Evolutionary conservation across 495 filamentous ascomycete species (phyloP).

Genomic region (Talaromyces wortmannii): DNA sequence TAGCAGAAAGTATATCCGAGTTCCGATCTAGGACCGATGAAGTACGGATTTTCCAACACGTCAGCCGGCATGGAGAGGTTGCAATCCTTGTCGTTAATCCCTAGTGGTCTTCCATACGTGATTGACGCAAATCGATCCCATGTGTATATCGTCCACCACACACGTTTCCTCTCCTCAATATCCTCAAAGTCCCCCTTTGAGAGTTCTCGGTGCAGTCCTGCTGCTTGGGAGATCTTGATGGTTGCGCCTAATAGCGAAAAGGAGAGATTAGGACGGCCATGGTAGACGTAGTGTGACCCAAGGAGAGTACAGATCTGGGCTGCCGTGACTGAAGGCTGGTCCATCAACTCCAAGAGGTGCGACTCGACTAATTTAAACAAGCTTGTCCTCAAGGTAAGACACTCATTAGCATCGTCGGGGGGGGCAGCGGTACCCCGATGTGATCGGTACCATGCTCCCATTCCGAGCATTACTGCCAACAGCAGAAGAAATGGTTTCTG

Average conservation of each 20-base stretch:
- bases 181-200: slow-evolving; percentile 11
- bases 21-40: slow-evolving; percentile 3
- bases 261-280: slow-evolving; percentile 24
- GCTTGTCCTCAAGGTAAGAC: slow-evolving; percentile 7
- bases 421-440: slow-evolving; percentile 4
- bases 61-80: slow-evolving; percentile 24
- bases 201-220: slow-evolving; percentile 22
- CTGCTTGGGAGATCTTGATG: slow-evolving; percentile 25
- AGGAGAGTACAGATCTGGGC: slow-evolving; percentile 24
- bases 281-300: slow-evolving; percentile 26
- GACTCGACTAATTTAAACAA: slow-evolving; percentile 14
- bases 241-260: slow-evolving; percentile 28
- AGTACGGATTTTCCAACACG: slow-evolving; percentile 15
- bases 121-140: slow-evolving; percentile 30
- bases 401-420: slow-evolving; percentile 6
- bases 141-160: slow-evolving; percentile 33
- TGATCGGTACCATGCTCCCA: slow-evolving; percentile 27
- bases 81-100: slow-evolving; percentile 29
- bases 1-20: slow-evolving; percentile 12
- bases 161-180: slow-evolving; percentile 23
- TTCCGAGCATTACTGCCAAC: slow-evolving; percentile 18
- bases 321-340: slow-evolving; percentile 19
- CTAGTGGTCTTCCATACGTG: slow-evolving; percentile 24
- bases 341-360: slow-evolving; percentile 25
- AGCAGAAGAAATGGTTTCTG: slow-evolving; percentile 22